phyloP scores from a whole-genome alignment of 2,329 filamentous ascomycete species.

The Grosmannia huntii region DNA sequence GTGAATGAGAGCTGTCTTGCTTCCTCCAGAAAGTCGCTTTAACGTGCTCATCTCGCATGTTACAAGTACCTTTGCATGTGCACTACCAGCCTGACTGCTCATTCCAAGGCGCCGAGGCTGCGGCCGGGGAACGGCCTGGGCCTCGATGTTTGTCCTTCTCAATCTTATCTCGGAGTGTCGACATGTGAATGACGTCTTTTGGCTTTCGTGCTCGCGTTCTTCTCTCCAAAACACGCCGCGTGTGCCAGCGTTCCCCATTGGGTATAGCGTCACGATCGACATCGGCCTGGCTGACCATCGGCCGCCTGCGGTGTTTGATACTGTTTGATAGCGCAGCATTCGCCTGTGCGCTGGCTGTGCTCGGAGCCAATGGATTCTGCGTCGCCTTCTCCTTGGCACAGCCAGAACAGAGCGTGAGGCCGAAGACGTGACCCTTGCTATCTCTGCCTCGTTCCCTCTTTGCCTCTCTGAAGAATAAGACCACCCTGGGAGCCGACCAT shows the following conservation, averaged over 20 bases:
- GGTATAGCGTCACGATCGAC: background rate
- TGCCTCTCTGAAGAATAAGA: background rate
- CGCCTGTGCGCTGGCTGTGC: background rate
- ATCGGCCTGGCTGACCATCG: background rate
- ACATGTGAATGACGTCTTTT: background rate
- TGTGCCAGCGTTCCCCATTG: background rate
- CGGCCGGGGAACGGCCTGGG: too few relatives aligned
- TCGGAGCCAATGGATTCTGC: background rate
- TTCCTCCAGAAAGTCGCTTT: too few relatives aligned
- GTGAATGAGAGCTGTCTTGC: too few relatives aligned
- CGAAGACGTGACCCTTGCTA: background rate
- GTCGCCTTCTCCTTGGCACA: background rate
- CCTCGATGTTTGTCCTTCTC: too few relatives aligned
- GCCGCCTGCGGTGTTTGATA: background rate
- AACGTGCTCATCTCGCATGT: too few relatives aligned
- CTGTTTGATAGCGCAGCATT: constrained; percentile 1
- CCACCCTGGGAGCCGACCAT: background rate
- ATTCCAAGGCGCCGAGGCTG: too few relatives aligned
- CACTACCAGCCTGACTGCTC: too few relatives aligned
- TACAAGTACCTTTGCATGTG: too few relatives aligned
- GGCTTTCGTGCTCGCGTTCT: background rate
- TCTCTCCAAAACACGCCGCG: background rate
- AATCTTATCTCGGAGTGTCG: background rate
- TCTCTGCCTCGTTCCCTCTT: background rate
- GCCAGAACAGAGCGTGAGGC: background rate